phyloP scores from a whole-genome alignment of 1,284 basidiomycete species.

The Sanghuangporus sanghuang region DNA sequence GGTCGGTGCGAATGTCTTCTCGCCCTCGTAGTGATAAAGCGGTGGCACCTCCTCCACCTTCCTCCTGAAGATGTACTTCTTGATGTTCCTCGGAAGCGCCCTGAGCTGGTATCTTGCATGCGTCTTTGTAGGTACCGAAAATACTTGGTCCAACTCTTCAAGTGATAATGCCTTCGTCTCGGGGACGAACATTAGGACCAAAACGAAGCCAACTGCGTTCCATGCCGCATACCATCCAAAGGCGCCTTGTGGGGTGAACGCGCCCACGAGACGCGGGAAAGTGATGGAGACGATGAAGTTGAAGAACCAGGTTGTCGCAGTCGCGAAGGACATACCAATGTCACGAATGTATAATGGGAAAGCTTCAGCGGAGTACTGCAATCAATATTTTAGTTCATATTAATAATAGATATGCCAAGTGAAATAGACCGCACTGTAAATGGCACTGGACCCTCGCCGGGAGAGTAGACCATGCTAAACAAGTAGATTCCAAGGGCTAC shows the following conservation, averaged over 20 bases:
- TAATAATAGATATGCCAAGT: too few species aligned
- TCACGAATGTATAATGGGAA: conserved; percentile 58
- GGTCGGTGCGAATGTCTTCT: conserved; percentile 9
- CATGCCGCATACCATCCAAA: conserved; percentile 54
- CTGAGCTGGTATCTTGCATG: conserved; percentile 51
- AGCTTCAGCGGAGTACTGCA: conserved; percentile 50
- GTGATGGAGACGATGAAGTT: conserved; percentile 51
- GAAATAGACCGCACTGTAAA: conserved; percentile 32
- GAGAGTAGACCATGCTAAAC: conserved; percentile 53
- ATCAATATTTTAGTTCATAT: too few species aligned
- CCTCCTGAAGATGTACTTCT: conserved; percentile 46
- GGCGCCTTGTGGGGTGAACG: conserved; percentile 40
- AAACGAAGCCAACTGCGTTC: conserved; percentile 44
- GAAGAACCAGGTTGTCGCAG: conserved; percentile 47
- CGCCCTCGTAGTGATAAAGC: conserved; percentile 48
- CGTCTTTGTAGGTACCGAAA: conserved; percentile 55
- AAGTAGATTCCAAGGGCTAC: conserved; percentile 56
- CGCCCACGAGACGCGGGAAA: conserved; percentile 51
- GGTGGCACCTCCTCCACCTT: conserved; percentile 37
- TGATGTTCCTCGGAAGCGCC: conserved; percentile 56
- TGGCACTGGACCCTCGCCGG: conserved; percentile 70
- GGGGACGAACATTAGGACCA: conserved; percentile 42
- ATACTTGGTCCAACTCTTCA: conserved; percentile 56
- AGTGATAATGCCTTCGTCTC: conserved; percentile 72
- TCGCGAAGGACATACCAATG: conserved; percentile 48